Conservation (phyloP, 2,329 filamentous ascomycete species). For the Monosporascus sp. region DNA sequence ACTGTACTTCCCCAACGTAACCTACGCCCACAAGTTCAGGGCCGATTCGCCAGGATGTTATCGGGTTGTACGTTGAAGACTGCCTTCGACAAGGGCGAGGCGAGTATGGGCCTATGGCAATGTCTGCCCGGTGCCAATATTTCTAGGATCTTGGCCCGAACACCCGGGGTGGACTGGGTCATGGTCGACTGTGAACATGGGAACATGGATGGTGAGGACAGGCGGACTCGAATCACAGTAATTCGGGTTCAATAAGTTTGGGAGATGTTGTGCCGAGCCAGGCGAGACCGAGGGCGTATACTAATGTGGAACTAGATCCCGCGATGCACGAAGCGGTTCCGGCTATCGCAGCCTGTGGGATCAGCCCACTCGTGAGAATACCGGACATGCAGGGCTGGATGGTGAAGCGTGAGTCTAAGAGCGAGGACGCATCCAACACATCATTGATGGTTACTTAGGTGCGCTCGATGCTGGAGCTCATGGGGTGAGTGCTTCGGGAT, state of each 20-base stretch:
- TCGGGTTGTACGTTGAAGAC: constrained; percentile 37
- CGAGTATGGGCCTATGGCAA: constrained; percentile 57
- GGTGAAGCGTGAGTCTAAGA: constrained; percentile 45
- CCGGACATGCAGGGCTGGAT: constrained; percentile 52
- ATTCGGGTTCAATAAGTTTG: not conserved
- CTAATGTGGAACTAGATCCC: constrained; percentile 32
- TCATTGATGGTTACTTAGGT: constrained; percentile 30
- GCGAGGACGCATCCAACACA: not conserved
- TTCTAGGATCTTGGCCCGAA: constrained; percentile 53
- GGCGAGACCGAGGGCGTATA: not conserved
- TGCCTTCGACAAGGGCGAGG: constrained; percentile 40
- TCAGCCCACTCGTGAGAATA: constrained; percentile 51
- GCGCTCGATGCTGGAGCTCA: constrained; percentile 54
- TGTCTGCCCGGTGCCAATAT: constrained; percentile 57
- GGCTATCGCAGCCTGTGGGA: constrained; percentile 48
- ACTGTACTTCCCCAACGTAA: too few species aligned
- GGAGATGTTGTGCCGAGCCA: rapidly evolving
- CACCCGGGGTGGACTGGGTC: constrained; percentile 60
- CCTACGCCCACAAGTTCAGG: too few species aligned
- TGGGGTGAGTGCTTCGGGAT: constrained; percentile 33
- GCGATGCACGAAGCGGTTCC: constrained; percentile 54
- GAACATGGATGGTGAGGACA: constrained; percentile 41
- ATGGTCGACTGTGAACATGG: constrained; percentile 56
- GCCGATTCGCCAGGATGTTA: constrained; percentile 10
- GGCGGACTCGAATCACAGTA: not conserved